These are phyloP conservation scores for Teratosphaeria gauchensis DNA, from an alignment of 2,329 filamentous ascomycete species.

Conservation along the genomic window DNA sequence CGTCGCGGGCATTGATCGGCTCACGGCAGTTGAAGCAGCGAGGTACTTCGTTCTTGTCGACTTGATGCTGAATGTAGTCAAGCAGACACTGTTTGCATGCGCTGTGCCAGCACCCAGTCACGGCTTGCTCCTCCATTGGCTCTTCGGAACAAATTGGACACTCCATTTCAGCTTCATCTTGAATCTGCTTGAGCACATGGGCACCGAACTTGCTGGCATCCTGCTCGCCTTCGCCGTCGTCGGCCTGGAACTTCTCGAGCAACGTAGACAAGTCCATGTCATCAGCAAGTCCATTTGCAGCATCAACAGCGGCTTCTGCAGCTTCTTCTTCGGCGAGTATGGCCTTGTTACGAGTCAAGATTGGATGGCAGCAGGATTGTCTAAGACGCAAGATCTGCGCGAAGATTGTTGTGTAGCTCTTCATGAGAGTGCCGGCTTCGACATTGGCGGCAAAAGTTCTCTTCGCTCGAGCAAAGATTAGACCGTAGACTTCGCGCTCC, in stretches of 20 bases:
- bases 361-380: conserved; percentile 88
- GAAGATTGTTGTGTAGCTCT: conserved; percentile 94
- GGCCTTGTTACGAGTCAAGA: conserved; percentile 75
- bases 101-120: conserved; percentile 96
- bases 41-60: conserved; percentile 62
- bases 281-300: conserved; percentile 72
- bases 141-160: conserved; percentile 94
- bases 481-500: conserved; percentile 85
- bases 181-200: conserved; percentile 81
- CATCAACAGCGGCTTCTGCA: conserved; percentile 66
- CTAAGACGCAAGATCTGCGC: conserved; percentile 88
- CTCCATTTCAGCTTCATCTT: conserved; percentile 77
- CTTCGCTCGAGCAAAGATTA: conserved; percentile 76
- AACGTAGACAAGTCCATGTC: conserved; percentile 91
- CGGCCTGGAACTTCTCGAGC: conserved; percentile 68
- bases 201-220: conserved; percentile 69
- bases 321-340: conserved; percentile 83
- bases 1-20: conserved; percentile 67
- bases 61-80: conserved; percentile 80
- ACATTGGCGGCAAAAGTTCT: conserved; percentile 76
- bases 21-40: conserved; percentile 88
- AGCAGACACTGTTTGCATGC: conserved; percentile 91
- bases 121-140: conserved; percentile 86
- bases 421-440: conserved; percentile 85
- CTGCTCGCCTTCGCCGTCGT: conserved; percentile 42